These are phyloP conservation scores for Phialemoniopsis sp. DNA, from an alignment of 2,329 filamentous ascomycete species.

Conservation along the genomic window DNA sequence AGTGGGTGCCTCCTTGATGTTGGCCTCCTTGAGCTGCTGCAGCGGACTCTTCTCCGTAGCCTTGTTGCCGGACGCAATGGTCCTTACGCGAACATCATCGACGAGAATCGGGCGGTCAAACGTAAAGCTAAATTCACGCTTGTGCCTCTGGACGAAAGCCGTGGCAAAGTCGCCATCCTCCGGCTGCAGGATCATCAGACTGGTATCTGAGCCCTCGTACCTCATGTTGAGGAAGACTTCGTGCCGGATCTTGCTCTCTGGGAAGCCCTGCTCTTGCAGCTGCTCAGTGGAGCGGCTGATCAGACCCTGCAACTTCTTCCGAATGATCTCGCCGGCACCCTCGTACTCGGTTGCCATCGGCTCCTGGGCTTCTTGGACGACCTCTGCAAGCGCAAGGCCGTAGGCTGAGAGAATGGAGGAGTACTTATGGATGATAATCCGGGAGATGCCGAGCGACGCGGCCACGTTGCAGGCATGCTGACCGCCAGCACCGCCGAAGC, in stretches of 20 bases:
- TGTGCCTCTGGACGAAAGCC: conserved; percentile 64
- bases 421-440: conserved; percentile 25
- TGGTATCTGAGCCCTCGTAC: conserved; percentile 84
- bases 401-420: not conserved
- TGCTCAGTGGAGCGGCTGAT: no score
- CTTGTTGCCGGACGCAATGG: conserved; percentile 65
- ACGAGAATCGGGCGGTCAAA: conserved; percentile 67
- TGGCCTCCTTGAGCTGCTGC: conserved; percentile 57
- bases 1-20: no score
- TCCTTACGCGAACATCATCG: conserved; percentile 66
- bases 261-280: conserved; percentile 75
- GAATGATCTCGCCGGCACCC: no score
- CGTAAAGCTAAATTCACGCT: conserved; percentile 69
- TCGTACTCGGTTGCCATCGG: no score
- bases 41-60: conserved; percentile 62
- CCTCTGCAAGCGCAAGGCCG: conserved; percentile 26
- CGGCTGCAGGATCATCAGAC: conserved; percentile 85
- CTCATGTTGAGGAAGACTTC: conserved; percentile 94
- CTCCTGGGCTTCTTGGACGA: conserved; percentile 25
- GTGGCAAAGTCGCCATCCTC: conserved; percentile 63
- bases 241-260: conserved; percentile 68
- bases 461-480: conserved; percentile 35
- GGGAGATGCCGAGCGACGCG: conserved; percentile 22
- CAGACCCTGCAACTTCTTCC: no score
- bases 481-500: conserved; percentile 4